These are phyloP conservation scores for Penicillium cinerascens DNA, from an alignment of 495 filamentous ascomycete species.

Conservation along the genomic window DNA sequence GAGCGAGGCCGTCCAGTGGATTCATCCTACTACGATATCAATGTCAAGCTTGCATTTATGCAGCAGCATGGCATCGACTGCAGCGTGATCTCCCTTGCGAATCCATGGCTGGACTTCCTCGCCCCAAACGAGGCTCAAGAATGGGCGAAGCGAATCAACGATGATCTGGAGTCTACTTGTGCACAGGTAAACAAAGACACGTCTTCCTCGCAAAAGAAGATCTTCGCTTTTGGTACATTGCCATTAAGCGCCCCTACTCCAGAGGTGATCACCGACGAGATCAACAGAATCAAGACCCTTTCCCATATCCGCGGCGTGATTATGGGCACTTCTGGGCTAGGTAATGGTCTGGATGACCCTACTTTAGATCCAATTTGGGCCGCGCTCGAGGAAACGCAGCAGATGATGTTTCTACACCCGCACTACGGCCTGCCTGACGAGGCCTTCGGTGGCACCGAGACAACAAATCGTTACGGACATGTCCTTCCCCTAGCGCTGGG, in stretches of 20 bases:
- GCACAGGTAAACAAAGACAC: constrained; percentile 43
- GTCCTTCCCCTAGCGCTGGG: constrained; percentile 83
- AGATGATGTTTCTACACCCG: constrained; percentile 82
- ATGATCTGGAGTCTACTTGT: constrained; percentile 71
- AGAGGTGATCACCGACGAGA: constrained; percentile 56
- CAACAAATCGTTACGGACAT: constrained; percentile 69
- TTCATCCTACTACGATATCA: constrained; percentile 65
- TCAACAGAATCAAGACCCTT: constrained; percentile 56
- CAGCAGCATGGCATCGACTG: constrained; percentile 72
- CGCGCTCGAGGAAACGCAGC: constrained; percentile 58
- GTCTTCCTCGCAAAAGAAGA: not conserved
- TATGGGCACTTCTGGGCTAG: constrained; percentile 81
- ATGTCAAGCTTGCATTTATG: constrained; percentile 83
- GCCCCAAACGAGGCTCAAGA: constrained; percentile 54
- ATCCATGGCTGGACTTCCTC: constrained; percentile 94
- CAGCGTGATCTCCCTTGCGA: constrained; percentile 86
- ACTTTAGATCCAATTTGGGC: constrained; percentile 65
- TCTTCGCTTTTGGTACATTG: constrained; percentile 80
- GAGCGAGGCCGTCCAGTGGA: constrained; percentile 70
- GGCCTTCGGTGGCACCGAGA: constrained; percentile 64
- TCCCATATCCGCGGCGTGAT: constrained; percentile 78
- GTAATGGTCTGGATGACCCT: constrained; percentile 77
- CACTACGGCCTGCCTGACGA: constrained; percentile 83
- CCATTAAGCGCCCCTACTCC: constrained; percentile 67
- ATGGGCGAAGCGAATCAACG: constrained; percentile 66